Base-by-base conservation (phyloP, 768 basidiomycete genomes). In the Clathrus columnatus region DNA sequence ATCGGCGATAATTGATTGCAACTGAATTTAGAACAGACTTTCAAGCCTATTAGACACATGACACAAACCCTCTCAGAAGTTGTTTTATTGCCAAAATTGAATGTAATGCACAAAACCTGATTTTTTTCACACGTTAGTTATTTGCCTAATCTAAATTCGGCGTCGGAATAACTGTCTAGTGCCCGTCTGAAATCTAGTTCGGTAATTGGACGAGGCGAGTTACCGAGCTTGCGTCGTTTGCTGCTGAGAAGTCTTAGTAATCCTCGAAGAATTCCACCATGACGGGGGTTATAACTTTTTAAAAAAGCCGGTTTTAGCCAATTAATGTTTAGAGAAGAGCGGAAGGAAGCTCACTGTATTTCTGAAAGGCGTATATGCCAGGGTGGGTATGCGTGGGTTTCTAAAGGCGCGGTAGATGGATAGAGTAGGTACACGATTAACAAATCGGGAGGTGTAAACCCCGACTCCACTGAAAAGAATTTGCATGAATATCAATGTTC, bases 331-430 rank as follows among this genome's bases (percentile, higher is more conserved):
- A 26, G 30, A 44, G 29, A 36, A 45, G 18, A 44, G 20, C 28
- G 11, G 43, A 32, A 56, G 29, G 21, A 46, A 10, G 69, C 85
- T 69, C 64, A 90, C 89, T 82, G 76, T 58, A 91, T 82, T 67
- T 91, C 89, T 45, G 86, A 87, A 42, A 91, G 69, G 54, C 83
- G 74, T n/a, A 83, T 79, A 61, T 91, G 89, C 88, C 89, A 91
- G 16, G 89, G 89, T 17, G 89, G 89, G 62, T 85, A 90, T 4
- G 84, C 85, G 60, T 84, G 70, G 20, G 90, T 70, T 65, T 90
- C 86, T 50, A 84, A 67, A 0, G 85, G 80, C 21, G 70, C 62
- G 48, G 62, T 67, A 11, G 69, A 64, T 2, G 72, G 69, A 28
- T 70, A 70, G 20, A 85, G 57, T 46, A 80, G 71, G 63, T 91